Conservation (phyloP, 768 basidiomycete genomes). For the button mushroom (Agaricus bisporus) region DNA sequence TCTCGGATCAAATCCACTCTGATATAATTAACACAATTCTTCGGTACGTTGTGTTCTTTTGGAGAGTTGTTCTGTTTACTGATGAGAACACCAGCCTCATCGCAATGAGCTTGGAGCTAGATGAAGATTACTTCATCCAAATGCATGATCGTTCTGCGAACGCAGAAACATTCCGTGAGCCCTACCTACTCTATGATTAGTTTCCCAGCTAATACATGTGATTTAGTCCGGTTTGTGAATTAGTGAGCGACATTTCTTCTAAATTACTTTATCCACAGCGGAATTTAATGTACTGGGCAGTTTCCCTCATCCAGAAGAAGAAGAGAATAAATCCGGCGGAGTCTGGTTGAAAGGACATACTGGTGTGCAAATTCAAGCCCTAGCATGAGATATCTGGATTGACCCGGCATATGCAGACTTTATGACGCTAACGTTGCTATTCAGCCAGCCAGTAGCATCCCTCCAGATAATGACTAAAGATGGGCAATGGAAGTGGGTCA, state of each 20-base stretch:
- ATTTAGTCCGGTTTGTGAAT: slow-evolving; percentile 40
- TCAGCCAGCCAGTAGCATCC: slow-evolving; percentile 42
- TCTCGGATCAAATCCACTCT: slow-evolving; percentile 29
- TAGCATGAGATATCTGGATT: not conserved
- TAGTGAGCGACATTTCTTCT: slow-evolving; percentile 26
- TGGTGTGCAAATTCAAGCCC: slow-evolving; percentile 19
- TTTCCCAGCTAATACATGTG: not conserved
- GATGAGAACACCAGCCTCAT: slow-evolving; percentile 19
- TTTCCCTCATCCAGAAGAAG: slow-evolving; percentile 34
- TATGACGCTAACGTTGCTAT: slow-evolving; percentile 38
- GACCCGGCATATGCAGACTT: slow-evolving; percentile 24
- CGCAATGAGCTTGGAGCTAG: slow-evolving; percentile 38
- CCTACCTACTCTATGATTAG: slow-evolving; percentile 19
- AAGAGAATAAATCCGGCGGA: slow-evolving; percentile 35
- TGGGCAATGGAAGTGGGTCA: slow-evolving; percentile 39
- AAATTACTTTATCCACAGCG: not conserved
- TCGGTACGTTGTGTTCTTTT: slow-evolving; percentile 13
- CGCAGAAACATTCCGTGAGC: slow-evolving; percentile 27
- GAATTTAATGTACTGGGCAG: slow-evolving; percentile 15
- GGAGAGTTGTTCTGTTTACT: not conserved
- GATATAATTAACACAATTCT: slow-evolving; percentile 30
- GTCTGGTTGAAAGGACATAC: slow-evolving; percentile 50
- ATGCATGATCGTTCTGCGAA: slow-evolving; percentile 29
- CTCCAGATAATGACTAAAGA: slow-evolving; percentile 38
- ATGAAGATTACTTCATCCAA: slow-evolving; percentile 37